phyloP scores from a whole-genome alignment of 163 green algal genomes.

The Scenedesmus sp. region DNA sequence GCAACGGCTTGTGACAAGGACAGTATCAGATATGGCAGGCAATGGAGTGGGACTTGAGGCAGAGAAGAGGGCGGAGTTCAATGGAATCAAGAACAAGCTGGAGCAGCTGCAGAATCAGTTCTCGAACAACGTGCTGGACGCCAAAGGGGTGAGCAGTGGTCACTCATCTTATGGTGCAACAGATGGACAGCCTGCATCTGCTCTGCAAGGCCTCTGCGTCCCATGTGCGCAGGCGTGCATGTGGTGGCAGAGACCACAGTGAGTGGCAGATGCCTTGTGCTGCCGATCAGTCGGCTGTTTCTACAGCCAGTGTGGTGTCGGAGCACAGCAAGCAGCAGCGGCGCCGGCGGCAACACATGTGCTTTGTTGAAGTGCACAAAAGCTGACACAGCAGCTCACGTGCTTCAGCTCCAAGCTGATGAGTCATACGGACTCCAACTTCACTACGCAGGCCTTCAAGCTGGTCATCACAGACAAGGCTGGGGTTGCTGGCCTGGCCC shows the following conservation, averaged over 20 bases:
- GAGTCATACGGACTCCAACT: too few relatives aligned
- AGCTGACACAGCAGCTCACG: too few relatives aligned
- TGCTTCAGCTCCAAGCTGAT: too few relatives aligned
- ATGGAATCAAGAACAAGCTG: neutral
- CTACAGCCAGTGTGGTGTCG: too few relatives aligned
- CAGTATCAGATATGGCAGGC: neutral
- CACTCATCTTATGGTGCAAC: neutral
- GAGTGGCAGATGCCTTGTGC: too few relatives aligned
- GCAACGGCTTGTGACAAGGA: neutral
- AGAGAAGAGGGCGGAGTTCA: neutral
- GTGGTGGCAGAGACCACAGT: neutral
- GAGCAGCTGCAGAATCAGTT: constrained; percentile 19
- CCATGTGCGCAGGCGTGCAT: neutral
- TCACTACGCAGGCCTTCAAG: constrained; percentile 16
- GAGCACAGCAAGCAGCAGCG: too few relatives aligned
- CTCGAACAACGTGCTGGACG: constrained; percentile 3
- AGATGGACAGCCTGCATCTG: neutral
- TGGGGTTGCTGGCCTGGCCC: neutral
- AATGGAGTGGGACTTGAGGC: neutral
- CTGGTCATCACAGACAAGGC: neutral
- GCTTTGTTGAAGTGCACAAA: too few relatives aligned
- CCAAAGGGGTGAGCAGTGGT: neutral
- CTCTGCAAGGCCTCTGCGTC: neutral
- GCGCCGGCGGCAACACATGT: neutral
- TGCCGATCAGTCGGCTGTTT: too few relatives aligned